Percentiles rank a stretch among this genome's conserved stretches.
phyloP scores from a whole-genome alignment of 495 filamentous ascomycete genomes.

The Chlorociboria aeruginascens region DNA sequence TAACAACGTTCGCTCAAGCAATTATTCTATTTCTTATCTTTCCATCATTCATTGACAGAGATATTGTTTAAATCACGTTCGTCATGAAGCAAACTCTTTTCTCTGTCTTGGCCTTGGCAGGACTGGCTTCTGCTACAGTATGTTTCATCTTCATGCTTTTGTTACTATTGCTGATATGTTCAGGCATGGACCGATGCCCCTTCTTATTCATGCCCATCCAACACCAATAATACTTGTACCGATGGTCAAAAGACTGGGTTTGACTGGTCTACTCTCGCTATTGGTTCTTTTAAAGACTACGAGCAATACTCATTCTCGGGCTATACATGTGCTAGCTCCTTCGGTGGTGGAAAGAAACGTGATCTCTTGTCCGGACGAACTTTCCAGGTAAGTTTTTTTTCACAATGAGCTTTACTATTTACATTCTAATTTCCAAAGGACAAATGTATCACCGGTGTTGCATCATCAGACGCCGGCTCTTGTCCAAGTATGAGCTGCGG shows the following conservation, averaged over 20 bases:
- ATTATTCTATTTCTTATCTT: slow-evolving; percentile 12
- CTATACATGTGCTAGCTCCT: slow-evolving; percentile 49
- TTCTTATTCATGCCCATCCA: slow-evolving; percentile 54
- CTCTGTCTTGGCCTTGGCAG: slow-evolving; percentile 42
- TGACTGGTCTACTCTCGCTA: slow-evolving; percentile 51
- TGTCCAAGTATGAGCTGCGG: slow-evolving; percentile 42
- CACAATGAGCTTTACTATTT: neutral
- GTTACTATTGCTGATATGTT: no score
- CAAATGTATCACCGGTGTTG: slow-evolving; percentile 56
- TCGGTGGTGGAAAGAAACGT: slow-evolving; percentile 32
- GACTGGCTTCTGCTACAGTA: slow-evolving; percentile 13
- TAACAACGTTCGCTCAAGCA: slow-evolving; percentile 8
- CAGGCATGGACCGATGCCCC: slow-evolving; percentile 44
- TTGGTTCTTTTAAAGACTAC: slow-evolving; percentile 56
- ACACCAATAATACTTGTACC: slow-evolving; percentile 68
- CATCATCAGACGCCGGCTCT: slow-evolving; percentile 32
- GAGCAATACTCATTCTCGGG: slow-evolving; percentile 59
- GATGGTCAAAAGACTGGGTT: slow-evolving; percentile 53
- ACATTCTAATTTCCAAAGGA: slow-evolving; percentile 16
- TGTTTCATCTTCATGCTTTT: no score
- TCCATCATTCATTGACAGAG: slow-evolving; percentile 1
- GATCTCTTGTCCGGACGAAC: slow-evolving; percentile 33
- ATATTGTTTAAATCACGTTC: neutral
- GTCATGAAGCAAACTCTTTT: slow-evolving; percentile 18
- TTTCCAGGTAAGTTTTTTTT: slow-evolving; percentile 17